These are phyloP conservation scores for Pythium dissimile DNA, from an alignment of 352 stramenopile species.

Conservation along the genomic window DNA sequence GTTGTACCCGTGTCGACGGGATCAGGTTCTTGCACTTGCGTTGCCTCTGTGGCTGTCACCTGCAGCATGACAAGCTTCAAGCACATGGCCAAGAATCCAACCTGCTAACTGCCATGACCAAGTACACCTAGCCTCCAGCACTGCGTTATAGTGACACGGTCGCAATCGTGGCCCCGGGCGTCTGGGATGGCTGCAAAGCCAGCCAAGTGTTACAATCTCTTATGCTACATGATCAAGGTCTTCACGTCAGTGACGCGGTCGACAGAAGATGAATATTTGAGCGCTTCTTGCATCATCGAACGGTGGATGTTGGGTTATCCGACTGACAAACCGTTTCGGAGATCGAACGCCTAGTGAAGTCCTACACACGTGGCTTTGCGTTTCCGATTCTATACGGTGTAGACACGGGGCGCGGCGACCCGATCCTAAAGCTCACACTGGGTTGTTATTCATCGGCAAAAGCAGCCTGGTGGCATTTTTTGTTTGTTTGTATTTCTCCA, in stretches of 20 bases:
- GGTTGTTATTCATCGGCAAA: too few relatives aligned
- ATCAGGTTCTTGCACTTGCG: too few relatives aligned
- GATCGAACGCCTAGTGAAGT: conserved; percentile 40
- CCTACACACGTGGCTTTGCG: conserved; percentile 41
- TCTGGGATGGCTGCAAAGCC: conserved; percentile 29
- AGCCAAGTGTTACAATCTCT: too few relatives aligned
- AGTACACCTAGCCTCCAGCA: conserved; percentile 14
- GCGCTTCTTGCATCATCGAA: conserved; percentile 30
- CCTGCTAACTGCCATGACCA: neutral
- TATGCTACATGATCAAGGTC: conserved; percentile 44
- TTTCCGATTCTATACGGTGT: conserved; percentile 63
- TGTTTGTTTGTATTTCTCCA: too few relatives aligned
- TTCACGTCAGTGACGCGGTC: conserved; percentile 35
- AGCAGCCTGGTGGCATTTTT: too few relatives aligned
- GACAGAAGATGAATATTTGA: conserved; percentile 27
- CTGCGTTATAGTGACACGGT: conserved; percentile 38
- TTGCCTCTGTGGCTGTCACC: too few relatives aligned
- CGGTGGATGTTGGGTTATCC: conserved; percentile 44
- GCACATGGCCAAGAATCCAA: neutral
- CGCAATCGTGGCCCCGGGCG: conserved; percentile 46
- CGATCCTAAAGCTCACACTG: conserved; percentile 44
- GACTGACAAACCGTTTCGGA: conserved; percentile 32
- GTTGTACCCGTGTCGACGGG: too few relatives aligned
- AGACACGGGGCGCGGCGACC: conserved; percentile 54
- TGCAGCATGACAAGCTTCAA: too few relatives aligned